phyloP scores from a whole-genome alignment of 2,329 filamentous ascomycete species.

The Nemania abortiva region DNA sequence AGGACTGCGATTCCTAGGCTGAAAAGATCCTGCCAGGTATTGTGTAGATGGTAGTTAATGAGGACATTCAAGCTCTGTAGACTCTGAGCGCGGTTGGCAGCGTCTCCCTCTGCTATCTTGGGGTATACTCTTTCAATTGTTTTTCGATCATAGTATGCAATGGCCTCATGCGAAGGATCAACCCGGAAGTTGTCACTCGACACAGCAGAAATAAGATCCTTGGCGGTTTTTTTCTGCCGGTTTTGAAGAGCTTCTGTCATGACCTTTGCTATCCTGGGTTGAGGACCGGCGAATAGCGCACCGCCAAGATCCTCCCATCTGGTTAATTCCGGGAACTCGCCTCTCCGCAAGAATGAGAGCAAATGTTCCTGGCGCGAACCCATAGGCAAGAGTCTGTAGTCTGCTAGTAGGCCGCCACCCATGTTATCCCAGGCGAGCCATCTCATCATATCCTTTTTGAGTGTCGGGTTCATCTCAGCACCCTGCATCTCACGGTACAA shows the following conservation, averaged over 20 bases:
- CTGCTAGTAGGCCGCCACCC: slow-evolving; percentile 83
- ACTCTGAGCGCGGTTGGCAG: slow-evolving; percentile 68
- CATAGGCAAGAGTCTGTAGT: slow-evolving; percentile 89
- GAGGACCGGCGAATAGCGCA: slow-evolving; percentile 79
- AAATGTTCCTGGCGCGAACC: slow-evolving; percentile 77
- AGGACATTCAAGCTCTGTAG: slow-evolving; percentile 76
- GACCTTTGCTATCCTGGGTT: slow-evolving; percentile 71
- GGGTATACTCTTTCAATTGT: slow-evolving; percentile 75
- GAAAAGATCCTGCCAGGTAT: slow-evolving; percentile 85
- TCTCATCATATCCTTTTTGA: slow-evolving; percentile 79
- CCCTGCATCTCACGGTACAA: slow-evolving; percentile 78
- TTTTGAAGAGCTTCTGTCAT: slow-evolving; percentile 71
- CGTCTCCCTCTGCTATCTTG: slow-evolving; percentile 72
- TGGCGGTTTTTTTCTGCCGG: slow-evolving; percentile 66
- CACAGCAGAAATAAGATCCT: slow-evolving; percentile 73
- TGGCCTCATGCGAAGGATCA: slow-evolving; percentile 72
- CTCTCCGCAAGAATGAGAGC: slow-evolving; percentile 78
- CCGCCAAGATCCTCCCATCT: slow-evolving; percentile 78
- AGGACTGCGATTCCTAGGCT: slow-evolving; percentile 81
- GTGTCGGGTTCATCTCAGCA: slow-evolving; percentile 67
- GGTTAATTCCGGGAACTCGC: slow-evolving; percentile 79
- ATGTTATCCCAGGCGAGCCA: slow-evolving; percentile 96
- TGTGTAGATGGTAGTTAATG: slow-evolving; percentile 87
- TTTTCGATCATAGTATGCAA: slow-evolving; percentile 81
- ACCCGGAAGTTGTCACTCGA: slow-evolving; percentile 71